Base-by-base conservation (phyloP, 2,329 filamentous ascomycete species). In the Microsporum ferrugineum region DNA sequence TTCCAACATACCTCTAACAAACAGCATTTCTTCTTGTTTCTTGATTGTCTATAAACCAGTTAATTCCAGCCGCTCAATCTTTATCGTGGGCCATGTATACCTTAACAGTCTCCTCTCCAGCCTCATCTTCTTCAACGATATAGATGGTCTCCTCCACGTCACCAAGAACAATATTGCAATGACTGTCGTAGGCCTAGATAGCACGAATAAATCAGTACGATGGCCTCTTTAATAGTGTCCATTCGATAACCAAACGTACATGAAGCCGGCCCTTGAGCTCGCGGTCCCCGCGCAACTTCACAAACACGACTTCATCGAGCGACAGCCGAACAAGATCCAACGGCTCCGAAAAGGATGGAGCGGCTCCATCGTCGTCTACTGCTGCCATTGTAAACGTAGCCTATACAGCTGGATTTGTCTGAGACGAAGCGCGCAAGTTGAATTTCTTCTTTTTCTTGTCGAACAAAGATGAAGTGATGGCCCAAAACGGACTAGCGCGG, bases 101-200 rank as follows among this genome's bases (percentile, higher is more conserved):
- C 80, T 85, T 88, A 69, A 90, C 80, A 33, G 84, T 84, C 62
- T 92, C 81, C 64, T 82, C 87, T 62, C 88, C 86, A 27, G 90
- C 88, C 14, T 87, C 84, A 45, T 95, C 89, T 63, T 96, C 91
- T 63, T 96, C 91, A 3, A 95, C 86, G 38, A 92, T 81, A 72
- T 96, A 99, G 67, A 99, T 91, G 5, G 92, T 97, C 80, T 99
- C 94, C 72, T 96, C 91, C 3, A 97, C 94, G 66, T 99, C 94
- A 60, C 94, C 92, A 4, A 99, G 82, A 4, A 99, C 90, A 51
- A 99, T 77, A 71, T 99, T 99, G 82, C 95, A 99, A 75, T 99
- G 94, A 71, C 90, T 96, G 73, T 99, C 94, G 73, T 99, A 99
- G 61, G 94, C 94, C 94, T 99, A 62, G 33, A 45, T 17, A 17